Evolutionary conservation across 2,329 filamentous ascomycete species (phyloP).

Genomic region (Cercospora brassicicola): DNA sequence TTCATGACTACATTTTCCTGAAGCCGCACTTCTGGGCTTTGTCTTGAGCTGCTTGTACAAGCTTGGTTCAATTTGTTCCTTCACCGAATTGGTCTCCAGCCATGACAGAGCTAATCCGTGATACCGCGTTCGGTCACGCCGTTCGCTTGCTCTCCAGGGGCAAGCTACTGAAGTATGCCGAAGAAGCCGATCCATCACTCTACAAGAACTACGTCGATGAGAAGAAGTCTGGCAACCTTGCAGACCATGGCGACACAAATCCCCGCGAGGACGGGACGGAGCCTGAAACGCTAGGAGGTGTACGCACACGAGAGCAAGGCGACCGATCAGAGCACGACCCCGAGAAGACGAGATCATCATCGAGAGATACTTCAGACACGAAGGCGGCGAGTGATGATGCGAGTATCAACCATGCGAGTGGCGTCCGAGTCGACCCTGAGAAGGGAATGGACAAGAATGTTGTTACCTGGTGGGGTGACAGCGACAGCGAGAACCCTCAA

Average conservation of each 20-base stretch:
- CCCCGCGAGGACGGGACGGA: slow-evolving; percentile 39
- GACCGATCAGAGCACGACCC: neutral
- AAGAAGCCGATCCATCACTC: slow-evolving; percentile 51
- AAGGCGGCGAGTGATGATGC: slow-evolving; percentile 7
- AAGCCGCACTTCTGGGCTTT: neutral
- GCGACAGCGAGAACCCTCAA: slow-evolving; percentile 44
- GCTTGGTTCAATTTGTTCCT: neutral
- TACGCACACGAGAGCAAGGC: slow-evolving; percentile 32
- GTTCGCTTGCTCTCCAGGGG: slow-evolving; percentile 47
- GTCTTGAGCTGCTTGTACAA: neutral
- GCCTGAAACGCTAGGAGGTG: slow-evolving; percentile 29
- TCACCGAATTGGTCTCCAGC: neutral
- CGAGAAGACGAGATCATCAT: slow-evolving; percentile 3
- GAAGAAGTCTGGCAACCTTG: slow-evolving; percentile 53
- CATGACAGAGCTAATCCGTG: slow-evolving; percentile 44
- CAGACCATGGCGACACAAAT: slow-evolving; percentile 47
- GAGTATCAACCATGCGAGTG: slow-evolving; percentile 43
- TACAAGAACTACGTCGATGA: slow-evolving; percentile 53
- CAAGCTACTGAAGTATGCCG: slow-evolving; percentile 48
- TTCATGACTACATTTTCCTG: neutral
- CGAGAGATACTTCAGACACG: slow-evolving; percentile 23
- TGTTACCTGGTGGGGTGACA: slow-evolving; percentile 53
- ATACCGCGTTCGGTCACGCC: slow-evolving; percentile 50
- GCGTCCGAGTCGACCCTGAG: slow-evolving; percentile 51
- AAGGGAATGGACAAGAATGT: slow-evolving; percentile 54